Percentiles rank a stretch among this genome's conserved stretches.
These are phyloP conservation scores for Arachis hypogaea DNA, from an alignment of 306 rosid species.

Conservation along the genomic window DNA sequence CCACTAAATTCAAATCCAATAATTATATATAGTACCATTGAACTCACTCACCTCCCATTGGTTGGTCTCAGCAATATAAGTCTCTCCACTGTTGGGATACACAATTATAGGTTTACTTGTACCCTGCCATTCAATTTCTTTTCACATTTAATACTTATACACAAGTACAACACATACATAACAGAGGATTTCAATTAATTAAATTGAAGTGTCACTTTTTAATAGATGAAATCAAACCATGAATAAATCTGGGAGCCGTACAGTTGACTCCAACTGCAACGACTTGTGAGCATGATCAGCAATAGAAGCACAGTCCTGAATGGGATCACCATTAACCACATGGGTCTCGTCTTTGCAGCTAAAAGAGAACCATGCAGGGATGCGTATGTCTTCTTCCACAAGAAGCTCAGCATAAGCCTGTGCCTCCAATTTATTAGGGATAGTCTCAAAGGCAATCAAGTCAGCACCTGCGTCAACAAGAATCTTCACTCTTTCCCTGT, in stretches of 20 bases:
- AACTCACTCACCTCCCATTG: constrained; percentile 69
- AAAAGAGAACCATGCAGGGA: constrained; percentile 92
- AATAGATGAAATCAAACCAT: constrained; percentile 63
- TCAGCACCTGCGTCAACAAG: constrained; percentile 81
- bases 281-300: constrained; percentile 72
- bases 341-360: constrained; percentile 73
- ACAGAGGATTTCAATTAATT: no score
- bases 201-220: constrained; percentile 44
- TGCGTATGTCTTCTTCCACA: constrained; percentile 70
- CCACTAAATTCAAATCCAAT: not conserved
- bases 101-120: constrained; percentile 70
- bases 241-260: constrained; percentile 85
- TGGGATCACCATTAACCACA: constrained; percentile 78
- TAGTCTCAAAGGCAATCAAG: constrained; percentile 87
- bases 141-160: no score
- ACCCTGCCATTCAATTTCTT: constrained; percentile 48
- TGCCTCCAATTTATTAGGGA: constrained; percentile 81
- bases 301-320: constrained; percentile 70
- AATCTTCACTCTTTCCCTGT: constrained; percentile 79
- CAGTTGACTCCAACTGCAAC: constrained; percentile 89
- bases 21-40: no score
- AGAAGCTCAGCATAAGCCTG: constrained; percentile 86
- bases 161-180: no score
- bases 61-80: constrained; percentile 62
- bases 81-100: constrained; percentile 95